phyloP scores from a whole-genome alignment of 1,139 yeast species.

The Sugiyamaella pinicola region DNA sequence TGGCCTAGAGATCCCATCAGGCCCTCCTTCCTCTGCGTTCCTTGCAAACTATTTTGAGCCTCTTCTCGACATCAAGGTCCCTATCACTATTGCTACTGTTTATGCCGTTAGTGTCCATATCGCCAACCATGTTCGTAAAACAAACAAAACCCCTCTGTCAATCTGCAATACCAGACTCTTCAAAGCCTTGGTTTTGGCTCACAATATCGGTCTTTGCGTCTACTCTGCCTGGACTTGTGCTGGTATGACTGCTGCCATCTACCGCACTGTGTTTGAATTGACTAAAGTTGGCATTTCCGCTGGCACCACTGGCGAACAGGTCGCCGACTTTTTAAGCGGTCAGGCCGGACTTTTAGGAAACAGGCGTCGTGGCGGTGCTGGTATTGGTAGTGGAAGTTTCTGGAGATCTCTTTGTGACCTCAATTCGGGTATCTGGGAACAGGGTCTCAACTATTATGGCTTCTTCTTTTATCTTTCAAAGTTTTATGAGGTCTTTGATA shows the following conservation, averaged over 20 bases:
- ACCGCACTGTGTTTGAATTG: slow-evolving; percentile 36
- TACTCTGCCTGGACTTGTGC: slow-evolving; percentile 74
- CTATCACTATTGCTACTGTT: slow-evolving; percentile 59
- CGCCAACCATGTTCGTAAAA: slow-evolving; percentile 50
- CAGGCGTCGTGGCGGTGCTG: not conserved
- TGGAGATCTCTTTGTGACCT: slow-evolving; percentile 68
- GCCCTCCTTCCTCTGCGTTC: slow-evolving; percentile 35
- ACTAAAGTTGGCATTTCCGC: slow-evolving; percentile 27
- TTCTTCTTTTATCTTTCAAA: slow-evolving; percentile 72
- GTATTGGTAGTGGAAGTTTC: slow-evolving; percentile 38
- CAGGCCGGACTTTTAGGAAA: slow-evolving; percentile 28
- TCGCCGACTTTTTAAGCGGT: slow-evolving; percentile 41
- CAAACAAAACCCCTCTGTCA: slow-evolving; percentile 56
- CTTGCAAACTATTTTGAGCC: slow-evolving; percentile 40
- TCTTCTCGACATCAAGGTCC: slow-evolving; percentile 49
- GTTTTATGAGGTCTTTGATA: slow-evolving; percentile 73
- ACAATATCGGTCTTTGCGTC: slow-evolving; percentile 62
- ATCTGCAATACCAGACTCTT: slow-evolving; percentile 53
- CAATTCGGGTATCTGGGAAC: slow-evolving; percentile 60
- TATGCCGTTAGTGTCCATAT: slow-evolving; percentile 64
- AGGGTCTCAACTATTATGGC: slow-evolving; percentile 61
- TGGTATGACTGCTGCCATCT: slow-evolving; percentile 62
- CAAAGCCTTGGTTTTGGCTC: slow-evolving; percentile 60
- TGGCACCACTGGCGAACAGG: slow-evolving; percentile 22
- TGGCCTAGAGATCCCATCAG: slow-evolving; percentile 37